Conservation (phyloP, 352 stramenopile species). For the Elongisporangium senticosum region DNA sequence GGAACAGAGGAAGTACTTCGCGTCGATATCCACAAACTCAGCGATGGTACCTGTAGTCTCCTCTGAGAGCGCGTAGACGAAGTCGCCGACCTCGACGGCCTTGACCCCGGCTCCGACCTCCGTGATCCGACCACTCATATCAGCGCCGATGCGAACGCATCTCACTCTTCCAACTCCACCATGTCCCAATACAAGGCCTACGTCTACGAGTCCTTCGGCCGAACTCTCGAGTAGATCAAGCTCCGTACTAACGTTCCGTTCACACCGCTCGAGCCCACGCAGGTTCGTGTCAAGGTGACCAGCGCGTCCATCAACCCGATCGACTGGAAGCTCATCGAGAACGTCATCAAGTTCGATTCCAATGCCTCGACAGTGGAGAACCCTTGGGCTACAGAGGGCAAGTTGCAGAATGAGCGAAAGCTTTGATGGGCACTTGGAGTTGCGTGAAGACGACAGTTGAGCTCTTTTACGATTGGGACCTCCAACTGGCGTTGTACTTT, state of each 20-base stretch:
- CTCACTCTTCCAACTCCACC: no score
- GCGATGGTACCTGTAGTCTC: conserved; percentile 9
- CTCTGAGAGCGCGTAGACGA: conserved; percentile 8
- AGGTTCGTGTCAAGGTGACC: conserved; percentile 26
- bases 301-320: conserved; percentile 26
- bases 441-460: no score
- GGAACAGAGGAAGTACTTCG: conserved; percentile 13
- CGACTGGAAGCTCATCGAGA: conserved; percentile 22
- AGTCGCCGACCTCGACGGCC: conserved; percentile 16
- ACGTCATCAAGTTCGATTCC: not conserved
- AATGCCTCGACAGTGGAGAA: no score
- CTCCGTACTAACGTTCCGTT: conserved; percentile 9
- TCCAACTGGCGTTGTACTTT: no score
- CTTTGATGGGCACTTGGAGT: no score
- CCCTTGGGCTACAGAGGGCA: no score
- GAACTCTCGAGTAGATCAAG: conserved; percentile 11
- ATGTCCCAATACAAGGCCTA: conserved; percentile 14
- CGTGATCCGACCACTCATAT: conserved; percentile 14
- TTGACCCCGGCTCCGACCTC: conserved; percentile 14
- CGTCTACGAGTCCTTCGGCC: conserved; percentile 13
- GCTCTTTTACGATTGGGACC: no score
- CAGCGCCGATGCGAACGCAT: conserved; percentile 18
- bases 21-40: no score
- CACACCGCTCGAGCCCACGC: conserved; percentile 6
- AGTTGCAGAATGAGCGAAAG: no score